Evolutionary conservation across 2,329 filamentous ascomycete genomes (phyloP).

Genomic region (Botrytis fabae): DNA sequence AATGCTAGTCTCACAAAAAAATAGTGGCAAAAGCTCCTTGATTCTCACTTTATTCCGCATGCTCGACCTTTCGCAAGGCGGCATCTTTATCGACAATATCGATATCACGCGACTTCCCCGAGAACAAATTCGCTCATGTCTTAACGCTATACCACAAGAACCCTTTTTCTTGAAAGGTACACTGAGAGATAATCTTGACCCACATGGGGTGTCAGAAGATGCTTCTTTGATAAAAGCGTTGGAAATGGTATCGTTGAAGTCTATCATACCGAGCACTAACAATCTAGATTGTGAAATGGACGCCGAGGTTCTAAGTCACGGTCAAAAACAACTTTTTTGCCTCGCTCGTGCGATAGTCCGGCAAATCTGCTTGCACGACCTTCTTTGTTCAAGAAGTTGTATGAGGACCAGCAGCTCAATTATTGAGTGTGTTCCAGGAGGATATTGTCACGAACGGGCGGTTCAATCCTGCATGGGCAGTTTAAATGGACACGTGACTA

Average conservation of each 20-base stretch:
- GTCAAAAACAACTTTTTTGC: constrained; percentile 51
- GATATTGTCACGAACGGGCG: too few relatives aligned
- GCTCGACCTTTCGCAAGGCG: constrained; percentile 36
- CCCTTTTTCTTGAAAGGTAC: constrained; percentile 51
- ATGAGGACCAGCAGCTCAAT: too few relatives aligned
- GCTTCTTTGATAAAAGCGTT: constrained; percentile 18
- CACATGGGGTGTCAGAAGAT: constrained; percentile 33
- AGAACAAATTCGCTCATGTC: constrained; percentile 46
- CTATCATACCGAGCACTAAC: constrained; percentile 31
- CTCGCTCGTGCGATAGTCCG: constrained; percentile 45
- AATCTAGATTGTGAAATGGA: constrained; percentile 43
- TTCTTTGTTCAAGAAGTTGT: too few relatives aligned
- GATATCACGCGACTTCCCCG: constrained; percentile 16
- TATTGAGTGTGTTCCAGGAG: too few relatives aligned
- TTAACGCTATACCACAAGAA: constrained; percentile 56
- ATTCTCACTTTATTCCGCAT: constrained; percentile 39
- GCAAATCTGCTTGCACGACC: too few relatives aligned
- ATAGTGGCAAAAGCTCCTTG: too few relatives aligned
- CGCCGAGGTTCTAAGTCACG: constrained; percentile 44
- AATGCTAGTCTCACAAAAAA: too few relatives aligned
- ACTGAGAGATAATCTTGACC: constrained; percentile 49
- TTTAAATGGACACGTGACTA: too few relatives aligned
- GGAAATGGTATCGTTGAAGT: constrained; percentile 15
- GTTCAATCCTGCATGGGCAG: too few relatives aligned
- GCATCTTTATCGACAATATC: not conserved